Evolutionary conservation across 2,329 filamentous ascomycete genomes (phyloP).

Genomic region (Pseudogymnoascus sp.): DNA sequence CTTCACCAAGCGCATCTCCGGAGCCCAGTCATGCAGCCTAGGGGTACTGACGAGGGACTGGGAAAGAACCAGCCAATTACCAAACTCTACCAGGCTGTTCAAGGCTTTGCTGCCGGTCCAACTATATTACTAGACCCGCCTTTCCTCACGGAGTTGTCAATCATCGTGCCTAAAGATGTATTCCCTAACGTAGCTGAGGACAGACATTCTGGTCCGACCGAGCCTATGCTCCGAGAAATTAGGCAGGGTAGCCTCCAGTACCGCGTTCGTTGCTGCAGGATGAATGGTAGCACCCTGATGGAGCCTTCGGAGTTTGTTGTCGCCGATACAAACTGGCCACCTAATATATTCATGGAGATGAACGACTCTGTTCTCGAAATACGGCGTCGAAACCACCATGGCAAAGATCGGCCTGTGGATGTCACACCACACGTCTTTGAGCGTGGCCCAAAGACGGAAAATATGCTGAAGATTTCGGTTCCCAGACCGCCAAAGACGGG

Average conservation of each 20-base stretch:
- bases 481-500: constrained; percentile 26
- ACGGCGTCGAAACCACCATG: constrained; percentile 62
- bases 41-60: constrained; percentile 14
- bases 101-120: constrained; percentile 43
- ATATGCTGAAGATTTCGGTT: constrained; percentile 50
- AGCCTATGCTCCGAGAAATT: constrained; percentile 28
- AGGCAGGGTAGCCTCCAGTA: constrained; percentile 50
- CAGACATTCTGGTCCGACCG: constrained; percentile 12
- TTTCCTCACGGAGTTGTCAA: constrained; percentile 30
- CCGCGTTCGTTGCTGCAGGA: constrained; percentile 58
- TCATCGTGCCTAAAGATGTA: constrained; percentile 23
- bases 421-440: constrained; percentile 45
- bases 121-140: constrained; percentile 20
- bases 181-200: constrained; percentile 22
- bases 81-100: constrained; percentile 48
- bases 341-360: constrained; percentile 57
- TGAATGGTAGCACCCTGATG: constrained; percentile 24
- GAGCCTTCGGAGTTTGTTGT: constrained; percentile 48
- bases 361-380: constrained; percentile 52
- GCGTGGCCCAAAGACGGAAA: constrained; percentile 32
- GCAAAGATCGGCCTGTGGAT: constrained; percentile 68
- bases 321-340: constrained; percentile 62
- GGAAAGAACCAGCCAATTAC: constrained; percentile 21
- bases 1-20: constrained; percentile 52
- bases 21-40: constrained; percentile 38